Conservation (phyloP, 73 alveolate genomes). For the Tetrahymena thermophila region DNA sequence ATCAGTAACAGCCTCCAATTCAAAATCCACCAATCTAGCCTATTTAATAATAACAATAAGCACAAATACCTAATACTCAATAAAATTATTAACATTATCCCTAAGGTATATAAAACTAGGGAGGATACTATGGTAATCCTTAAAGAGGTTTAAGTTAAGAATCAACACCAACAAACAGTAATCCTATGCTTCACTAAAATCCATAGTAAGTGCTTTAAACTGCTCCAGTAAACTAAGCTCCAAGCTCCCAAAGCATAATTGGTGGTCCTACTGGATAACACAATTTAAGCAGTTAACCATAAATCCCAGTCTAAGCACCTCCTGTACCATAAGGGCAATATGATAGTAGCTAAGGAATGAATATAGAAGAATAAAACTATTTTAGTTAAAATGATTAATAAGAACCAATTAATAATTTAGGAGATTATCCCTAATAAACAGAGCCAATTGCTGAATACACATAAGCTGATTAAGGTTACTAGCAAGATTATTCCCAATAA, state of each 20-base stretch:
- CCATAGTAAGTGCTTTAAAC: background rate
- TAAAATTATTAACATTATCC: background rate
- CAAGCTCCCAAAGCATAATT: background rate
- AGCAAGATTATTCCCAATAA: background rate
- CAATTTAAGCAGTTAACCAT: background rate
- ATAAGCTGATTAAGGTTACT: background rate
- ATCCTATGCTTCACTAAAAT: background rate
- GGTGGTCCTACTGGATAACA: background rate
- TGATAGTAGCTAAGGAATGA: background rate
- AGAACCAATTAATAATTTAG: background rate
- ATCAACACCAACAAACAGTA: background rate
- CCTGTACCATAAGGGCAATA: background rate
- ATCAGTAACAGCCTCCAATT: background rate
- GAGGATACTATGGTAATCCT: background rate
- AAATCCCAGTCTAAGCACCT: background rate
- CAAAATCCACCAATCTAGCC: background rate
- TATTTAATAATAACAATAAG: background rate
- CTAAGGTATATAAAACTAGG: background rate
- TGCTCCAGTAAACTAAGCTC: background rate
- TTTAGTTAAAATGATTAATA: background rate
- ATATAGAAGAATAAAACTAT: background rate
- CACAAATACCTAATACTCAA: background rate
- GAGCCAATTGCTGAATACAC: background rate
- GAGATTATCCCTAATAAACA: background rate
- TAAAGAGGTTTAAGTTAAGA: background rate